phyloP scores from a whole-genome alignment of 2,329 filamentous ascomycete genomes.

The Ceratocystis alfenasii region DNA sequence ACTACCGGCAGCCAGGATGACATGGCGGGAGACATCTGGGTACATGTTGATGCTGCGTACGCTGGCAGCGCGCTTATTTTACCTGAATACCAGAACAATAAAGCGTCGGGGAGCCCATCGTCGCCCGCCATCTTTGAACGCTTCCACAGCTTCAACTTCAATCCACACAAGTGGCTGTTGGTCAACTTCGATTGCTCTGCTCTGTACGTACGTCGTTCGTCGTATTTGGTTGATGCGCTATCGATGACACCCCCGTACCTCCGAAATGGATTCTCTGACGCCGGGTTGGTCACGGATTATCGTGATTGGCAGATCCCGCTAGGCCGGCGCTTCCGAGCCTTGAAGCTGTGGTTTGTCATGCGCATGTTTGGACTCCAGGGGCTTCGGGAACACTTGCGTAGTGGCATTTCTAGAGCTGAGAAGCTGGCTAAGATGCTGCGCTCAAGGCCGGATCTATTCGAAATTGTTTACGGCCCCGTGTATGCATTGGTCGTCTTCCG shows the following conservation, averaged over 20 bases:
- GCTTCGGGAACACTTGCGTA: slow-evolving; percentile 59
- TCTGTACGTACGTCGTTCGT: slow-evolving; percentile 63
- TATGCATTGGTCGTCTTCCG: slow-evolving; percentile 73
- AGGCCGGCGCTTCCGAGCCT: slow-evolving; percentile 70
- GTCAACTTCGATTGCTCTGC: slow-evolving; percentile 83
- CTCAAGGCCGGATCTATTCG: slow-evolving; percentile 56
- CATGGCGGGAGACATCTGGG: slow-evolving; percentile 54
- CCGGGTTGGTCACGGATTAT: slow-evolving; percentile 82
- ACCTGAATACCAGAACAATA: slow-evolving; percentile 64
- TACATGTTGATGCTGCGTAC: slow-evolving; percentile 89
- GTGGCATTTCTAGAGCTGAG: slow-evolving; percentile 57
- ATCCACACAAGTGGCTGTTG: slow-evolving; percentile 95
- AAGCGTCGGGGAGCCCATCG: slow-evolving; percentile 37
- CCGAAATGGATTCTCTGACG: slow-evolving; percentile 65
- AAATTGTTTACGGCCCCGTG: slow-evolving; percentile 57
- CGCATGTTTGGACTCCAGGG: slow-evolving; percentile 69
- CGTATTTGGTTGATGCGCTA: slow-evolving; percentile 66
- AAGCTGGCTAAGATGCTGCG: slow-evolving; percentile 52
- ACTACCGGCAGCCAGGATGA: slow-evolving; percentile 26
- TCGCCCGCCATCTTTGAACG: slow-evolving; percentile 38
- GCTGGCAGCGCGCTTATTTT: slow-evolving; percentile 75
- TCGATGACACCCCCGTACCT: slow-evolving; percentile 73
- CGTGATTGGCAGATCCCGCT: slow-evolving; percentile 95
- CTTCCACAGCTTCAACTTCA: slow-evolving; percentile 86
- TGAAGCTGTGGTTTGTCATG: slow-evolving; percentile 95